Evolutionary conservation across 2,329 filamentous ascomycete species (phyloP).

Genomic region (Metarhizium anisopliae): DNA sequence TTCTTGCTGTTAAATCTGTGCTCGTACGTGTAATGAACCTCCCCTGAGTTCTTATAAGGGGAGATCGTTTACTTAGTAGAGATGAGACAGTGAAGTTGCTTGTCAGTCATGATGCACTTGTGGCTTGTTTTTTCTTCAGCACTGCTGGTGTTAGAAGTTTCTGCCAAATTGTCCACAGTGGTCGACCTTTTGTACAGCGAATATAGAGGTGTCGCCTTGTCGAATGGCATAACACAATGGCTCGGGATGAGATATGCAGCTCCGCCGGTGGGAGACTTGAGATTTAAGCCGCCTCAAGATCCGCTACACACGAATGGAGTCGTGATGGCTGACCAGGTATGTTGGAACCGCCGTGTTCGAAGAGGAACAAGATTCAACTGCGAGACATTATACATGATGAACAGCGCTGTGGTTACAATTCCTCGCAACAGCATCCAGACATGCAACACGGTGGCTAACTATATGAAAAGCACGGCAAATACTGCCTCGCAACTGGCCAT

Average conservation of each 20-base stretch:
- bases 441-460: neutral
- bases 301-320: constrained; percentile 37
- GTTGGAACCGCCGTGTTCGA: constrained; percentile 1
- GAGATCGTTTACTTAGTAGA: neutral
- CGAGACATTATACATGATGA: neutral
- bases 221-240: constrained; percentile 59
- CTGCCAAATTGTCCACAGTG: neutral
- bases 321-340: constrained; percentile 46
- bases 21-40: neutral
- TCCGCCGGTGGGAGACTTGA: constrained; percentile 53
- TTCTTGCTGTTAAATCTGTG: neutral
- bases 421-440: neutral
- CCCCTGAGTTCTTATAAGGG: no score
- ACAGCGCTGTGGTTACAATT: neutral
- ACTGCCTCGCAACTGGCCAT: constrained; percentile 22
- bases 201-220: constrained; percentile 48
- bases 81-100: neutral
- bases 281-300: constrained; percentile 60
- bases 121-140: neutral
- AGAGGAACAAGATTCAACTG: neutral
- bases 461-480: constrained; percentile 3
- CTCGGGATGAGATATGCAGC: constrained; percentile 68
- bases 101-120: neutral
- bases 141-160: neutral
- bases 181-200: constrained; percentile 60